Conservation (phyloP, 2,329 filamentous ascomycete species). For the Chaetomium strumarium region DNA sequence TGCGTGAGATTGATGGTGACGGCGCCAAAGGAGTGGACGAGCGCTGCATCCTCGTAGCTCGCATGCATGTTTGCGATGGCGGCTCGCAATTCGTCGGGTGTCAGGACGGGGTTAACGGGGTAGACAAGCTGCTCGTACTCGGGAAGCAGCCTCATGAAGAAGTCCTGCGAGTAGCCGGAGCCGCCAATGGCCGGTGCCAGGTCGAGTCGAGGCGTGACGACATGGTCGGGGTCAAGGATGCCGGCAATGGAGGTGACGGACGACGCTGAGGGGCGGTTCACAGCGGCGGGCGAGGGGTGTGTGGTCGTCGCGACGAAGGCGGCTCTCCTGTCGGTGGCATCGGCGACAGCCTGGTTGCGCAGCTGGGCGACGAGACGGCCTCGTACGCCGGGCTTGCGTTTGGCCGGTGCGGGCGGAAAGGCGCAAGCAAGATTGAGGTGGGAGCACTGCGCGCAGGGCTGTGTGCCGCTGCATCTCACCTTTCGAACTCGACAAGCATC, state of each 20-base stretch:
- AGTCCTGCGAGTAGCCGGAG: conserved; percentile 3
- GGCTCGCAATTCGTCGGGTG: conserved; percentile 1
- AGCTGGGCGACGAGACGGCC: conserved; percentile 6
- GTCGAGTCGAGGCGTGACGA: neutral
- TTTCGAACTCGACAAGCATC: conserved; percentile 9
- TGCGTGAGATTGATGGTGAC: conserved; percentile 8
- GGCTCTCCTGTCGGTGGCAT: neutral
- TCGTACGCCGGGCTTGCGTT: conserved; percentile 4
- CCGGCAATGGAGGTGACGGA: conserved; percentile 2
- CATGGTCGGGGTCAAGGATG: conserved; percentile 2
- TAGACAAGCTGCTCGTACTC: conserved; percentile 9
- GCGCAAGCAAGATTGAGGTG: conserved; percentile 9
- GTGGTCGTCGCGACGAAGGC: no score
- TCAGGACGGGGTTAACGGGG: conserved; percentile 9
- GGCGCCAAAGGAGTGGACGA: conserved; percentile 7
- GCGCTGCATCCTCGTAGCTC: conserved; percentile 6
- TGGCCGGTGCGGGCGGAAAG: conserved; percentile 3
- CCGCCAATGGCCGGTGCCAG: neutral
- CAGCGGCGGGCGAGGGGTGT: no score
- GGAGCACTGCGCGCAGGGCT: conserved; percentile 8
- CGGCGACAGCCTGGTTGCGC: neutral
- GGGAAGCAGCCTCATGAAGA: conserved; percentile 3
- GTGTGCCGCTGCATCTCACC: conserved; percentile 3
- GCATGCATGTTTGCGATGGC: conserved; percentile 6
- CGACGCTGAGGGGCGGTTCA: no score